Evolutionary conservation across 805 yeast genomes (phyloP), one percentile per base, ranked within the genome.

Genomic region (Lipomyces starkeyi): DNA sequence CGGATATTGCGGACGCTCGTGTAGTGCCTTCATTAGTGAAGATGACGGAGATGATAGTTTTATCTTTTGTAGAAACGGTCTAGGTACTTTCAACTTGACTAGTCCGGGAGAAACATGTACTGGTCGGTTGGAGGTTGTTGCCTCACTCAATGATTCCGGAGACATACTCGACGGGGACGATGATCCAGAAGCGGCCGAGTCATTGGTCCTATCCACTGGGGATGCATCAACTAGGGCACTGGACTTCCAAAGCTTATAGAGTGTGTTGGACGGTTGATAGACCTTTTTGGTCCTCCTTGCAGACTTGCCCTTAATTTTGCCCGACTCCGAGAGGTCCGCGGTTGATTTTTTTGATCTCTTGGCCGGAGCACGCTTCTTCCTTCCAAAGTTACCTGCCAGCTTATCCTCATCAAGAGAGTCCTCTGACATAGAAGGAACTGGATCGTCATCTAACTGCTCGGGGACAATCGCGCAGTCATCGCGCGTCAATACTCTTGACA

Each of bases 221-320:
- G 57, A 43, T 7, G 37, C 34, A 17, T 11, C 20, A 47, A 32
- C 20, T 22, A 32, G 22, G 22, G 37, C 14, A 14, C 34, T 27
- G 17, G 22, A 3, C 27, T 61, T 61, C 64, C 64, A 61, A 17
- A 61, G 49, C 49, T 55, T 54, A 20, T 55, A 58, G 17, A 61
- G 59, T 2, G 64, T 61, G 54, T 61, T 61, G 7, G 29, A 53
- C 56, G 11, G 56, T 17, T 11, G 34, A 5, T 29, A 3, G 8
- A 7, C 20, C 27, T 22, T 53, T 13, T 17, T 53, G 17, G 17
- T 29, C 34, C 22, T 53, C 56, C 17, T 29, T 5, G 20, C 22
- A 6, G 56, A 6, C 56, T 22, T 29, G 34, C 17, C 5, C 7
- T n/a, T 7, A 6, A 7, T 14, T 13, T 53, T 25, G 20, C 25